Percentiles rank a stretch among this genome's conserved stretches.
phyloP scores from a whole-genome alignment of 2,329 filamentous ascomycete species.

The Botrytis paeoniae region DNA sequence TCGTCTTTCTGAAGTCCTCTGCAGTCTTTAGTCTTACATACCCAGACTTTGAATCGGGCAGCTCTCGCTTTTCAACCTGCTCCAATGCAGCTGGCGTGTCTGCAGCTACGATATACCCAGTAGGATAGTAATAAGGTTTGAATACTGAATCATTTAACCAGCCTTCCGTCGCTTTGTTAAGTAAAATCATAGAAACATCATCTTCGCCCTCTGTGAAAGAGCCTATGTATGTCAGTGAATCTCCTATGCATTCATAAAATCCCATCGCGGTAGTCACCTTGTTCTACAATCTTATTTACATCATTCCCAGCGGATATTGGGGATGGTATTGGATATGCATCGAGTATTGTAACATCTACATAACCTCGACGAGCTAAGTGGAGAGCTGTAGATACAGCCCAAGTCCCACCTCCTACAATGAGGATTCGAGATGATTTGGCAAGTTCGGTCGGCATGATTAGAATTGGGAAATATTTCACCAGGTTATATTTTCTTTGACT shows the following conservation, averaged over 20 bases:
- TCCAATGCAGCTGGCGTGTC: slow-evolving; percentile 41
- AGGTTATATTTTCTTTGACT: not conserved
- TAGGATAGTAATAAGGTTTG: slow-evolving; percentile 45
- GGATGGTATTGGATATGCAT: slow-evolving; percentile 44
- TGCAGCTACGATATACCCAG: slow-evolving; percentile 46
- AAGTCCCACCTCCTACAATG: slow-evolving; percentile 44
- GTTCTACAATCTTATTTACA: slow-evolving; percentile 56
- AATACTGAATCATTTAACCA: slow-evolving; percentile 46
- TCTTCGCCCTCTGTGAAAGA: slow-evolving; percentile 30
- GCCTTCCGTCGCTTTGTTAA: slow-evolving; percentile 41
- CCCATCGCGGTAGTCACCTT: slow-evolving; percentile 21
- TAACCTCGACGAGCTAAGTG: slow-evolving; percentile 47
- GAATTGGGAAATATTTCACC: not conserved
- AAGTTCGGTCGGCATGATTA: slow-evolving; percentile 17
- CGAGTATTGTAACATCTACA: slow-evolving; percentile 47
- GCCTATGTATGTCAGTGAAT: slow-evolving; percentile 23
- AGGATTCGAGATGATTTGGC: slow-evolving; percentile 33
- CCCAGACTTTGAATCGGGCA: slow-evolving; percentile 36
- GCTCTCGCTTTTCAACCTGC: slow-evolving; percentile 40
- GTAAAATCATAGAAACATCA: slow-evolving; percentile 37
- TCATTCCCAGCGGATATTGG: slow-evolving; percentile 55
- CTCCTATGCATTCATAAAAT: not conserved
- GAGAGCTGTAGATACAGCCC: slow-evolving; percentile 45
- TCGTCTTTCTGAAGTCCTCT: slow-evolving; percentile 48
- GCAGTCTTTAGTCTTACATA: slow-evolving; percentile 42